These are phyloP conservation scores for Fagus sylvatica DNA, from an alignment of 306 rosid genomes.

Conservation along the genomic window DNA sequence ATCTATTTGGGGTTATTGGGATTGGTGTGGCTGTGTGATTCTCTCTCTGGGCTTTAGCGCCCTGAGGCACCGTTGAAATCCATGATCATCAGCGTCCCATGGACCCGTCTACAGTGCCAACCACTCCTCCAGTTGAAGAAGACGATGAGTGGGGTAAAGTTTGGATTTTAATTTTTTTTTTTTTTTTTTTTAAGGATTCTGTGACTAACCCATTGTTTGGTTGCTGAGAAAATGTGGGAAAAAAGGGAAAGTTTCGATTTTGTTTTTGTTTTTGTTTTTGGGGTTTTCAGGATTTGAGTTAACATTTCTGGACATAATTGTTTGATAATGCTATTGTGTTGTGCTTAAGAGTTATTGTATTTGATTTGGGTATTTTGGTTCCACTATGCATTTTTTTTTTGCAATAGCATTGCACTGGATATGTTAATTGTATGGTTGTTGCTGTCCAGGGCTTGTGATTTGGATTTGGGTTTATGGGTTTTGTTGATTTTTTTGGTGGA, in stretches of 20 bases:
- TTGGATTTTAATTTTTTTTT: conserved; percentile 1
- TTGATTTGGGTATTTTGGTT: background rate
- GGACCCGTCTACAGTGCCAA: conserved; percentile 70
- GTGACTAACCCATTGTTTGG: background rate
- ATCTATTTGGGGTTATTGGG: background rate
- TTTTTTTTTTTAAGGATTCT: background rate
- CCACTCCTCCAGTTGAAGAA: conserved; percentile 51
- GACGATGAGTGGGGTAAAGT: conserved; percentile 88
- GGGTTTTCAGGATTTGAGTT: background rate
- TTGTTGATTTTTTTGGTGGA: background rate
- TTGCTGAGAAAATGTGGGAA: background rate
- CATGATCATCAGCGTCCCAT: conserved; percentile 77
- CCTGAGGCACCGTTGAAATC: conserved; percentile 57
- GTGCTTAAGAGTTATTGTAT: background rate
- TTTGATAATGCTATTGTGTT: background rate
- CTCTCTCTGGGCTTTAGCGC: conserved; percentile 68
- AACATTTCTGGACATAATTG: background rate
- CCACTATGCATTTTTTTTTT: background rate
- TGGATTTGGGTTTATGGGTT: background rate
- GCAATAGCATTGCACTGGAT: background rate
- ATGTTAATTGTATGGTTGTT: background rate
- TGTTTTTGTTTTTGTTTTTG: background rate
- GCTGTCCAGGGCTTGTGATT: background rate
- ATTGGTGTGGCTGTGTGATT: background rate
- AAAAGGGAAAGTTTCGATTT: background rate